A percentile compares a stretch with the other conserved stretches of the same genome.
Conservation (phyloP, 345 rosid genomes). For the Pistacia atlantica region DNA sequence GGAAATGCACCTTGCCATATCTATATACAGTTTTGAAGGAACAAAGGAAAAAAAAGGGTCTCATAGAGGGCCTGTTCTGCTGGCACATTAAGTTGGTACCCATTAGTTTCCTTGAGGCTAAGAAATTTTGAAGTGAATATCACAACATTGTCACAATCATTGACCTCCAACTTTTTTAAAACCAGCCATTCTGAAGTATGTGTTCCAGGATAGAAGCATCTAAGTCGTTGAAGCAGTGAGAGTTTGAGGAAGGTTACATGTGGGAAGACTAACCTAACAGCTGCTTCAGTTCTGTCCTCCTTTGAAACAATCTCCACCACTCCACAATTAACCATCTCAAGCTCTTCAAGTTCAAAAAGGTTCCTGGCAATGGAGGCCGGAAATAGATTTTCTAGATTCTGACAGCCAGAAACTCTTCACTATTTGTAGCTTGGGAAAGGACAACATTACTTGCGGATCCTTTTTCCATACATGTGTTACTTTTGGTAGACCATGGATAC, state of each 20-base stretch:
- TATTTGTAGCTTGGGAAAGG: too few species aligned
- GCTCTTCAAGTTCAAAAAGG: slow-evolving; percentile 7
- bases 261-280: slow-evolving; percentile 11
- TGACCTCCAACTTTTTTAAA: neutral
- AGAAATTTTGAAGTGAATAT: neutral
- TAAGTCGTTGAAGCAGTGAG: neutral
- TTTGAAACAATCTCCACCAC: slow-evolving; percentile 15
- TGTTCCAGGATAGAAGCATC: neutral
- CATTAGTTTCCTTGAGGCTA: neutral
- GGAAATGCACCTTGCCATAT: slow-evolving; percentile 20
- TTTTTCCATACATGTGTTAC: too few species aligned
- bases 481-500: too few species aligned
- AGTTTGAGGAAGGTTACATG: neutral
- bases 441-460: too few species aligned
- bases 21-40: neutral
- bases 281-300: neutral
- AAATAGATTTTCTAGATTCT: neutral
- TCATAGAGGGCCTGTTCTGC: neutral
- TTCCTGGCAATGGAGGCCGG: slow-evolving; percentile 24
- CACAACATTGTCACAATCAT: slow-evolving; percentile 11
- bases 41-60: neutral
- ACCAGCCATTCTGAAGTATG: slow-evolving; percentile 8
- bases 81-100: neutral
- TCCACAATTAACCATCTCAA: neutral
- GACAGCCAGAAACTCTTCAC: too few species aligned